phyloP scores from a whole-genome alignment of 2,329 filamentous ascomycete genomes.

The Magnaporthiopsis poae region DNA sequence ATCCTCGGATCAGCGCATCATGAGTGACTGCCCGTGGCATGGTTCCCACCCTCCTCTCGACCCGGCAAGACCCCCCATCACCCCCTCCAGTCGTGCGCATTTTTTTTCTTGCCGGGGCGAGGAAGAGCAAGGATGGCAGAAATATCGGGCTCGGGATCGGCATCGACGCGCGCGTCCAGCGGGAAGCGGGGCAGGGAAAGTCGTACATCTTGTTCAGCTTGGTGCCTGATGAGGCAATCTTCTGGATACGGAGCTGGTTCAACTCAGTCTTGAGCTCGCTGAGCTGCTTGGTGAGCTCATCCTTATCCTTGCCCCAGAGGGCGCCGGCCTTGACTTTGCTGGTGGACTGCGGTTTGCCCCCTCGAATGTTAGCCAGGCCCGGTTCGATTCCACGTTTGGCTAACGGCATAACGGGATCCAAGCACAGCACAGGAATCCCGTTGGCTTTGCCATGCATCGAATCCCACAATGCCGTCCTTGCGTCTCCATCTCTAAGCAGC shows the following conservation, averaged over 20 bases:
- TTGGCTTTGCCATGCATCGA: too few relatives aligned
- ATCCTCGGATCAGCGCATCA: too few relatives aligned
- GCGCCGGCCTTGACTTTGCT: conserved; percentile 83
- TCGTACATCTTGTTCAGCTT: conserved; percentile 97
- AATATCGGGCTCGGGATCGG: background rate
- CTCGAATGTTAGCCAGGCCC: conserved; percentile 1
- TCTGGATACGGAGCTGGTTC: conserved; percentile 92
- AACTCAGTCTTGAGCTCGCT: conserved; percentile 93
- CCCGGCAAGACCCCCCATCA: background rate
- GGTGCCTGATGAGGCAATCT: conserved; percentile 87
- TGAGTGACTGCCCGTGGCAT: background rate
- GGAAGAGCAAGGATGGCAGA: background rate
- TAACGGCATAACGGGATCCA: background rate
- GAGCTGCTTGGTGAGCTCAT: conserved; percentile 91
- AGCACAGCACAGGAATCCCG: background rate
- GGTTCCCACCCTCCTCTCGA: background rate
- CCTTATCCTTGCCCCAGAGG: conserved; percentile 99
- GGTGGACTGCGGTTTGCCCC: conserved; percentile 34
- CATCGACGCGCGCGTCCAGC: background rate
- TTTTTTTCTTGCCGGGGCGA: background rate
- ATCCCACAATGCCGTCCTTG: too few relatives aligned
- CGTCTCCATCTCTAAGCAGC: background rate
- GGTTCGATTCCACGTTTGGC: background rate
- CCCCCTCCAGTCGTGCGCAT: background rate
- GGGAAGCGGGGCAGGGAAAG: conserved; percentile 11